Base-by-base conservation (phyloP, 768 basidiomycete species). In the Holtermanniella nyarrowii region DNA sequence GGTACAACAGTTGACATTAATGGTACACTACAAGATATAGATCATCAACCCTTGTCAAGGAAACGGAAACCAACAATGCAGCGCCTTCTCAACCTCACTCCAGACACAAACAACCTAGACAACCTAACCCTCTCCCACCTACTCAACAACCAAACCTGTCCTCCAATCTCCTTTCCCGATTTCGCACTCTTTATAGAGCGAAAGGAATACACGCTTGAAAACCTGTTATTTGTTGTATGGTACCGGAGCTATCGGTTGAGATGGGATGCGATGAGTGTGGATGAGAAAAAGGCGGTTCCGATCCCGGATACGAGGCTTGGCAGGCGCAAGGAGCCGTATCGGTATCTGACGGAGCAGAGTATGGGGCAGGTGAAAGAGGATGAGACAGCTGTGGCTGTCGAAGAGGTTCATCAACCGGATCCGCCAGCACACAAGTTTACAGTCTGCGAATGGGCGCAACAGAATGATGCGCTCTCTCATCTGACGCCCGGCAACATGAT, bases 171-270 rank as follows among this genome's bases (percentile, higher is more conserved):
- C 1, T 68, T 68, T 42, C 31, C 52, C 16, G 66, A 68, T 26
- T 68, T 68, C 37, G 59, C 61, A 22, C 41, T 58, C 3, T 68
- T 65, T 40, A 48, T 68, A 43, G 46, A 59, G 18, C 54, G 61
- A 45, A 63, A 62, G 50, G 66, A 68, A 45, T 62, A 57, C 44
- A 59, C 63, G 0, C 49, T 58, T 13, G 66, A 68, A 44, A 68
- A 68, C 45, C 50, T 68, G 4, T 45, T 65, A 12, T 68, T 68
- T 44, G 56, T 62, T 26, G 50, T 68, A 22, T 68, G 66, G 66
- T 68, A 58, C 44, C 44, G 58, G 44, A 61, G 55, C n/a, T 68
- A 68, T 44, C 42, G 43, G 22, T 22, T 49, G 3, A 53, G 66
- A 22, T 65, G 44, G 16, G 52, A 59, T 4, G 48, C 39, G n/a